A percentile compares a stretch with the other conserved stretches of the same genome.
These are phyloP conservation scores for Colletotrichum scovillei DNA, from an alignment of 2,329 filamentous ascomycete species.

Conservation along the genomic window DNA sequence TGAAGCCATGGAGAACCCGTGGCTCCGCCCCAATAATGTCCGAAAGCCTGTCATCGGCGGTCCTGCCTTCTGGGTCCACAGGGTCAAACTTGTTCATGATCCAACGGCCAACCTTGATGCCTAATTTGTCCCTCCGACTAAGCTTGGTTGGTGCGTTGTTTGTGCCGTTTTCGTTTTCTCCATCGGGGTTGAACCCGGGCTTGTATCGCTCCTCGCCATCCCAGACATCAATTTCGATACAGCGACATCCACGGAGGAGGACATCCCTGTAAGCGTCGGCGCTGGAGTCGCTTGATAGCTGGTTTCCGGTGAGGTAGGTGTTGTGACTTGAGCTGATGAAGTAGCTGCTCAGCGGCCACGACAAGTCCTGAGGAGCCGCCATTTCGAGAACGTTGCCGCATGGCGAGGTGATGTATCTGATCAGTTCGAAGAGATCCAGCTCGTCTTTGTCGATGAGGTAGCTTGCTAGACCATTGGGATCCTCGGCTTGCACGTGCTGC, in stretches of 20 bases:
- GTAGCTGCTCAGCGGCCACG: conserved; percentile 87
- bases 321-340: conserved; percentile 97
- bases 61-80: conserved; percentile 6
- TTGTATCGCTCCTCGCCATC: conserved; percentile 77
- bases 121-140: background rate
- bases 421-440: conserved; percentile 60
- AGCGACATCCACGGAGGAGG: conserved; percentile 85
- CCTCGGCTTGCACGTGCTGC: conserved; percentile 56
- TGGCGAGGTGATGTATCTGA: conserved; percentile 66
- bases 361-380: conserved; percentile 72
- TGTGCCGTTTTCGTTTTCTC: conserved; percentile 66
- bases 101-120: conserved; percentile 9
- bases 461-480: conserved; percentile 40
- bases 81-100: background rate
- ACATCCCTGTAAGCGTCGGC: conserved; percentile 89
- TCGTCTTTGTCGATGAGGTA: conserved; percentile 40
- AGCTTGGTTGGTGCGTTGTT: conserved; percentile 61
- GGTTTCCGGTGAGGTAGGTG: conserved; percentile 90
- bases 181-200: conserved; percentile 66
- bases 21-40: conserved; percentile 66
- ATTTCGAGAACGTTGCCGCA: conserved; percentile 58
- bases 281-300: conserved; percentile 87
- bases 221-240: conserved; percentile 96
- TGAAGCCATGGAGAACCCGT: conserved; percentile 87
- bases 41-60: conserved; percentile 41